These are phyloP conservation scores for Graphilbum ipis-grandicollis DNA, from an alignment of 2,329 filamentous ascomycete genomes.

Conservation along the genomic window DNA sequence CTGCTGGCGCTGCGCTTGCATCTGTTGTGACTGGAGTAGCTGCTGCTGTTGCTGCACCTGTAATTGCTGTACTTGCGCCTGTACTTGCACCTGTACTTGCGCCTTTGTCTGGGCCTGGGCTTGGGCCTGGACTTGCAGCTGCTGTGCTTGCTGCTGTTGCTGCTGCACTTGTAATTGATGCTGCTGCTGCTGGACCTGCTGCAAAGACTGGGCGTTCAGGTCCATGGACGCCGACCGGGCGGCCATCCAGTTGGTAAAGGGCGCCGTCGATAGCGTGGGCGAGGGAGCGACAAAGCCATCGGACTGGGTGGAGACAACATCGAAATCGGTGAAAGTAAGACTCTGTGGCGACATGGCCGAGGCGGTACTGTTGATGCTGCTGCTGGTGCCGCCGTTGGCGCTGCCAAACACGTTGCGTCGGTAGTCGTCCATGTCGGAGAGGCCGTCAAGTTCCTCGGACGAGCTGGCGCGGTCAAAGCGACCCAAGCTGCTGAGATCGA, in stretches of 20 bases:
- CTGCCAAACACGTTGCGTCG: slow-evolving; percentile 27
- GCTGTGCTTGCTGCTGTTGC: not conserved
- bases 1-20: too few relatives aligned
- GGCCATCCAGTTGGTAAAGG: slow-evolving; percentile 18
- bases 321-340: slow-evolving; percentile 27
- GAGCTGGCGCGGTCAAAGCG: slow-evolving; percentile 33
- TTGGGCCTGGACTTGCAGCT: not conserved
- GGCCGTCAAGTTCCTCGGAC: slow-evolving; percentile 36
- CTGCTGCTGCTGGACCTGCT: slow-evolving; percentile 12
- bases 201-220: slow-evolving; percentile 23
- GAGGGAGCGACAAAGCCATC: slow-evolving; percentile 10
- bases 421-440: slow-evolving; percentile 35
- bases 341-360: slow-evolving; percentile 37
- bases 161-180: not conserved
- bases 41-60: not conserved
- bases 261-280: slow-evolving; percentile 13
- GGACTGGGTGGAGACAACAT: slow-evolving; percentile 13
- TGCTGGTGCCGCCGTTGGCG: slow-evolving; percentile 10
- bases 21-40: too few relatives aligned
- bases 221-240: slow-evolving; percentile 16
- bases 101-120: not conserved
- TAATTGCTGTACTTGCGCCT: not conserved
- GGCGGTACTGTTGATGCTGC: slow-evolving; percentile 16
- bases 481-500: slow-evolving; percentile 8
- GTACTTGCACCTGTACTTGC: not conserved